These are phyloP conservation scores for Aphanomyces stellatus DNA, from an alignment of 352 stramenopile genomes.

Conservation along the genomic window DNA sequence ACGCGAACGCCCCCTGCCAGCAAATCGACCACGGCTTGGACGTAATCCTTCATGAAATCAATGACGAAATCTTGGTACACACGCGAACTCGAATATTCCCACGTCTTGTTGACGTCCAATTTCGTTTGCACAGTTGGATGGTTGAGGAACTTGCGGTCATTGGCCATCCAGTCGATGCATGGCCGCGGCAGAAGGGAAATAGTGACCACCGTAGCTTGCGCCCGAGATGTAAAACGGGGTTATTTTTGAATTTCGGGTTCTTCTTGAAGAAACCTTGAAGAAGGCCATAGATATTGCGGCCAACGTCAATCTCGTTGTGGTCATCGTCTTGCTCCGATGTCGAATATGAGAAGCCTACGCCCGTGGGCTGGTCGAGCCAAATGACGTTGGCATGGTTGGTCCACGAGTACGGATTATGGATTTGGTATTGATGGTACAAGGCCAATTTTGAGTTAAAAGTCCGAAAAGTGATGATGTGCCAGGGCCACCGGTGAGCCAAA, in stretches of 20 bases:
- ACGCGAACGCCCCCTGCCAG: constrained; percentile 67
- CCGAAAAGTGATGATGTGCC: constrained; percentile 52
- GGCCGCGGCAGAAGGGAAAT: constrained; percentile 42
- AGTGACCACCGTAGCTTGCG: constrained; percentile 62
- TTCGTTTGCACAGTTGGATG: neutral
- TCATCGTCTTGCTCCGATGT: constrained; percentile 32
- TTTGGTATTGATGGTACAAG: constrained; percentile 34
- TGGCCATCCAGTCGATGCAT: constrained; percentile 5
- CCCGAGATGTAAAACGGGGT: constrained; percentile 59
- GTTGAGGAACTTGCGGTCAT: constrained; percentile 1
- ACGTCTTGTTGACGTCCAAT: constrained; percentile 19
- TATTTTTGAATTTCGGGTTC: constrained; percentile 36
- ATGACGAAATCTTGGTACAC: constrained; percentile 89
- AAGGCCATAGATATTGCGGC: constrained; percentile 60
- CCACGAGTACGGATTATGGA: constrained; percentile 50
- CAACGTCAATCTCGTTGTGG: constrained; percentile 40
- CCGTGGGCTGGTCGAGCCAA: constrained; percentile 58
- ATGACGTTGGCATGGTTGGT: constrained; percentile 53
- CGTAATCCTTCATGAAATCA: constrained; percentile 48
- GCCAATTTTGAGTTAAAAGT: constrained; percentile 55
- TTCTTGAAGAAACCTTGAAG: constrained; percentile 53
- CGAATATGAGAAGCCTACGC: constrained; percentile 45
- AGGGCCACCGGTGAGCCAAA: constrained; percentile 59
- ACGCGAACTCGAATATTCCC: constrained; percentile 47
- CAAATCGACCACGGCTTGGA: constrained; percentile 67